Conservation (phyloP, 257 asterid genomes). For the Marsdenia floribunda region DNA sequence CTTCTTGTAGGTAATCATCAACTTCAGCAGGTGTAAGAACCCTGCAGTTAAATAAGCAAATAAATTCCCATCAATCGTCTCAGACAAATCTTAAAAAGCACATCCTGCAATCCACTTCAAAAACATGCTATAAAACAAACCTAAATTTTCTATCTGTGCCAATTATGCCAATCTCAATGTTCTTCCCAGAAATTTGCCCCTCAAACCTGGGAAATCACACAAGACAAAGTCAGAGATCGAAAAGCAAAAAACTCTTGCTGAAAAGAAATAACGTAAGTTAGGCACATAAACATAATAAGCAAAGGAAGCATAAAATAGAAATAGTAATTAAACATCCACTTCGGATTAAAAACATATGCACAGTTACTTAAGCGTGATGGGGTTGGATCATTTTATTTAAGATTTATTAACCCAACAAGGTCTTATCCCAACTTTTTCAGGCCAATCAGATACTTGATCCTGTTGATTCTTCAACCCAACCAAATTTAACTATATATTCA, state of each 20-base stretch:
- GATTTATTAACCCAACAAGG: background rate
- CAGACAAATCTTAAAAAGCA: background rate
- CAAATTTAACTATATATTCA: background rate
- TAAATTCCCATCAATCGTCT: slow-evolving; percentile 8
- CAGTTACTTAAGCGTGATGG: background rate
- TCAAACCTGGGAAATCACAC: slow-evolving; percentile 56
- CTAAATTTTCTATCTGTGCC: slow-evolving; percentile 76
- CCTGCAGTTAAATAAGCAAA: slow-evolving; percentile 41
- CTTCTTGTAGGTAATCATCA: slow-evolving; percentile 93
- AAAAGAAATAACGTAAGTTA: too few species aligned
- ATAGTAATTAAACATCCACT: background rate
- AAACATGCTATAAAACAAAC: slow-evolving; percentile 26
- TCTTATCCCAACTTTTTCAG: background rate
- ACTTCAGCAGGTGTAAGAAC: slow-evolving; percentile 85
- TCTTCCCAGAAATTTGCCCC: slow-evolving; percentile 93
- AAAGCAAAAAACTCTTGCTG: too few species aligned
- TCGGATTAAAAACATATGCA: background rate
- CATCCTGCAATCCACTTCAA: background rate
- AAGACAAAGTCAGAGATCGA: background rate
- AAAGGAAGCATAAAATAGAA: background rate
- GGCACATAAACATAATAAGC: background rate
- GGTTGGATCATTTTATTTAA: background rate
- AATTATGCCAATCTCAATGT: slow-evolving; percentile 95
- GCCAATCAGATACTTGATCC: background rate
- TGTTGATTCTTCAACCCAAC: background rate